phyloP scores from a whole-genome alignment of 805 yeast genomes.

The Myxozyma sirexii region DNA sequence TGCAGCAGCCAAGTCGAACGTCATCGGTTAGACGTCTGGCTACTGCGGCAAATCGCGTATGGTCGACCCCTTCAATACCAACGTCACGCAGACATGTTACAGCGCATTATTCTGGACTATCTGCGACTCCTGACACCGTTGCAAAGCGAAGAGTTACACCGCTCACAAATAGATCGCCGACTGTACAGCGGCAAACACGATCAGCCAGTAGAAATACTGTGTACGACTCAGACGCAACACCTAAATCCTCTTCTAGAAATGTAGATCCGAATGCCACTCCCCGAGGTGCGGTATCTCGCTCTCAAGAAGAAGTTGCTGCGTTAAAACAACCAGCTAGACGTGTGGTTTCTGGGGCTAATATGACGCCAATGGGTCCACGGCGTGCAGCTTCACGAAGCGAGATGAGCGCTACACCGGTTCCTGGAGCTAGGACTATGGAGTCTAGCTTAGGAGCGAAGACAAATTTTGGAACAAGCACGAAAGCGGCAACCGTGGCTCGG shows the following conservation, averaged over 20 bases:
- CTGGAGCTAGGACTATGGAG: background rate
- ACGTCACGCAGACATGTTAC: too few species aligned
- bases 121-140: background rate
- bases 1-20: background rate
- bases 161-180: background rate
- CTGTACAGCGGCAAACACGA: background rate
- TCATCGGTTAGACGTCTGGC: background rate
- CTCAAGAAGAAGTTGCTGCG: background rate
- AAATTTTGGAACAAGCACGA: background rate
- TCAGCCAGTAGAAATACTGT: background rate
- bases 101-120: background rate
- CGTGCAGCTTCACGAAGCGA: conserved; percentile 5
- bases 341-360: background rate
- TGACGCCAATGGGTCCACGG: conserved; percentile 5
- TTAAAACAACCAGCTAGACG: background rate
- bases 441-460: background rate
- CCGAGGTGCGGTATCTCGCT: conserved; percentile 1
- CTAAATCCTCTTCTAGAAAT: too few species aligned
- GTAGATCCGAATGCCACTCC: background rate
- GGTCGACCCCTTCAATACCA: background rate
- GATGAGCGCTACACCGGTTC: background rate
- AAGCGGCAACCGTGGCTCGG: background rate
- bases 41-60: background rate
- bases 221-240: background rate
- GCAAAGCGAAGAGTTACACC: background rate